These are phyloP conservation scores for Neltuma alba DNA, from an alignment of 306 rosid genomes.

Conservation along the genomic window DNA sequence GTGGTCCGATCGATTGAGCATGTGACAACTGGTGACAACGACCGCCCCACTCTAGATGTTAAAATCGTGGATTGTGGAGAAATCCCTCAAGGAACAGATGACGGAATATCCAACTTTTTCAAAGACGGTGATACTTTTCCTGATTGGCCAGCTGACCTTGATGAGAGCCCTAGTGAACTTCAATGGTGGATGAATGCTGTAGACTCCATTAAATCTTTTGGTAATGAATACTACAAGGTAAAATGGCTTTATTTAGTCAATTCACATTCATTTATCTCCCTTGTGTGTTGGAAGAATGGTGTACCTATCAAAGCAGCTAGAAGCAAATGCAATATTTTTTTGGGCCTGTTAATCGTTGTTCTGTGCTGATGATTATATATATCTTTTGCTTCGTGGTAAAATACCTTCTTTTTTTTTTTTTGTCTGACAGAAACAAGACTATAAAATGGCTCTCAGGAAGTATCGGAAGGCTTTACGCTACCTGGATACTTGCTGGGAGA, in stretches of 20 bases:
- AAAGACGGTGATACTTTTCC: constrained; percentile 88
- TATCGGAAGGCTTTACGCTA: constrained; percentile 83
- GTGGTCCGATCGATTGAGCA: constrained; percentile 89
- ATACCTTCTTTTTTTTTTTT: not conserved
- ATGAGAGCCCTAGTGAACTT: constrained; percentile 62
- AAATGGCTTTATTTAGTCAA: constrained; percentile 25
- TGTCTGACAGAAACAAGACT: constrained; percentile 71
- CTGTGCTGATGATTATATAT: not conserved
- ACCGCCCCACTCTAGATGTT: constrained; percentile 60
- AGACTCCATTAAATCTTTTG: constrained; percentile 70
- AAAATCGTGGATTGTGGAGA: constrained; percentile 79
- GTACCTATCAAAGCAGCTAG: not conserved
- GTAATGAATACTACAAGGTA: constrained; percentile 84
- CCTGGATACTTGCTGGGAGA: constrained; percentile 95
- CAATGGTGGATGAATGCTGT: constrained; percentile 85
- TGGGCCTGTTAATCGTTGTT: constrained; percentile 3
- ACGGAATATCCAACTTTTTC: constrained; percentile 79
- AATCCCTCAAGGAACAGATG: constrained; percentile 69
- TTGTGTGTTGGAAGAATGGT: not conserved
- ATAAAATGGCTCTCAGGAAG: constrained; percentile 83
- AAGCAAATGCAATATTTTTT: constrained; percentile 3
- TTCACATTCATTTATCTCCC: not conserved
- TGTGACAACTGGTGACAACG: constrained; percentile 49
- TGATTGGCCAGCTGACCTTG: constrained; percentile 98
- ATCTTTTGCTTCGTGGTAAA: not conserved